Evolutionary conservation across 352 stramenopile species (phyloP), one percentile per base, ranked within the genome.

Genomic region (Phytopythium montanum): DNA sequence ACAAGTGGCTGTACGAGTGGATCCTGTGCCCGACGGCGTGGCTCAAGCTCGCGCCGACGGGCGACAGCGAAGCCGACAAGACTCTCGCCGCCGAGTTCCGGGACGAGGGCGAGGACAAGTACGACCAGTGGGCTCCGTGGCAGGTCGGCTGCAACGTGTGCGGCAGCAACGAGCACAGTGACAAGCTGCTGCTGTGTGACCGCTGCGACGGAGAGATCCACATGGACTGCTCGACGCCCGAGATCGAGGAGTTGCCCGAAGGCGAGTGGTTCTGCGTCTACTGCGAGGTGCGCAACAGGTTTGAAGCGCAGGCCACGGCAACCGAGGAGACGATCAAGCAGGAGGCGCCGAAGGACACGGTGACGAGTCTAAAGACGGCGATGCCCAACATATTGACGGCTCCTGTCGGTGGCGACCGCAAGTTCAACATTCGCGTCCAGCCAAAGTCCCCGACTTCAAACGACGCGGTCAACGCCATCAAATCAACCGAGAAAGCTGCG

Each of bases 1-100:
- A 96, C 46, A 93, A 94, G 54, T 93, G 87, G 79, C 61, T 92
- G 25, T 94, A 94, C 62, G 82, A 96, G 23, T 96, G 88, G 88
- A 61, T 95, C 51, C 59, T 94, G 26, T 80, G 70, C 31, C 85
- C 87, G 3, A 81, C 79, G 0, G 85, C 87, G 12, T 96, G 85
- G 87, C 64, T 94, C n/a, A 85, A 86, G 50, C 69, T 96, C 9
- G 58, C 73, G 16, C 67, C 76, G 21, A 81, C 72, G 21, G 78
- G 73, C 49, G 72, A 80, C 59, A 57, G 36, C 7, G 61, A 80
- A 2, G 55, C 75, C 55, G 85, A 94, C 49, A 61, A 70, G 28
- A 62, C 71, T 5, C 59, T 93, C 5, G 56, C 71, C 13, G 76
- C 78, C 56, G 69, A 82, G n/a, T 93, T 94, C 57, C 81, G 81